Evolutionary conservation across 345 rosid genomes (phyloP).

Genomic region (Linum trigynum): DNA sequence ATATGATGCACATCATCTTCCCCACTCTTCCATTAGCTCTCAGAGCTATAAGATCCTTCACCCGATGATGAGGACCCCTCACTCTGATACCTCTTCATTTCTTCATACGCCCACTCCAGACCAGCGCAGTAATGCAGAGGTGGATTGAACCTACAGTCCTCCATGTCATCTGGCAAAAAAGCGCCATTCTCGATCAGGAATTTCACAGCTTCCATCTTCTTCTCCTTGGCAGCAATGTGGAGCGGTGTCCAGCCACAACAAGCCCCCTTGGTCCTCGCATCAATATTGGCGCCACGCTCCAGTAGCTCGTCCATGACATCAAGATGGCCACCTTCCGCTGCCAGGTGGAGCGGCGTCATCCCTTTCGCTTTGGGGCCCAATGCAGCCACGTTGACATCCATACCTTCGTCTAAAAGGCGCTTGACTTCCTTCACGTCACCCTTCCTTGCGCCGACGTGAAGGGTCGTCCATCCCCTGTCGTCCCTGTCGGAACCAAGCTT

Average conservation of each 20-base stretch:
- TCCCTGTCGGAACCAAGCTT: slow-evolving; percentile 44
- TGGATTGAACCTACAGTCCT: slow-evolving; percentile 79
- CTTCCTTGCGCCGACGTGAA: slow-evolving; percentile 74
- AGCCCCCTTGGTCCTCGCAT: slow-evolving; percentile 86
- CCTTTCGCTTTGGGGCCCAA: slow-evolving; percentile 93
- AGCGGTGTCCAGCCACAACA: slow-evolving; percentile 95
- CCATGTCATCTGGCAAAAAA: slow-evolving; percentile 75
- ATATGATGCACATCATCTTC: not conserved
- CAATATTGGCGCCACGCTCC: slow-evolving; percentile 88
- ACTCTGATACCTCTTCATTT: slow-evolving; percentile 45
- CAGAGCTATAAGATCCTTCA: slow-evolving; percentile 51
- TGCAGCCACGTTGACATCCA: slow-evolving; percentile 73
- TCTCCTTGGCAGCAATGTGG: slow-evolving; percentile 79
- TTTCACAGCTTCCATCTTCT: slow-evolving; percentile 76
- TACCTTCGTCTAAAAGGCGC: slow-evolving; percentile 67
- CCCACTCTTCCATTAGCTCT: slow-evolving; percentile 17
- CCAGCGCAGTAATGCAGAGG: slow-evolving; percentile 94
- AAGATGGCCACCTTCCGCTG: slow-evolving; percentile 90
- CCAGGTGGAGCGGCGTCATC: slow-evolving; percentile 88
- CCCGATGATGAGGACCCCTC: slow-evolving; percentile 32
- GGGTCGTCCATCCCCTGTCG: slow-evolving; percentile 89
- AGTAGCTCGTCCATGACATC: slow-evolving; percentile 88
- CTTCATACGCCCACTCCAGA: slow-evolving; percentile 97
- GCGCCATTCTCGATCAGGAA: slow-evolving; percentile 85
- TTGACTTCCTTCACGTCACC: slow-evolving; percentile 74